A percentile compares a stretch with the other conserved stretches of the same genome.
Evolutionary conservation across 2,329 filamentous ascomycete genomes (phyloP).

Genomic region (Hypoxylon sp.): DNA sequence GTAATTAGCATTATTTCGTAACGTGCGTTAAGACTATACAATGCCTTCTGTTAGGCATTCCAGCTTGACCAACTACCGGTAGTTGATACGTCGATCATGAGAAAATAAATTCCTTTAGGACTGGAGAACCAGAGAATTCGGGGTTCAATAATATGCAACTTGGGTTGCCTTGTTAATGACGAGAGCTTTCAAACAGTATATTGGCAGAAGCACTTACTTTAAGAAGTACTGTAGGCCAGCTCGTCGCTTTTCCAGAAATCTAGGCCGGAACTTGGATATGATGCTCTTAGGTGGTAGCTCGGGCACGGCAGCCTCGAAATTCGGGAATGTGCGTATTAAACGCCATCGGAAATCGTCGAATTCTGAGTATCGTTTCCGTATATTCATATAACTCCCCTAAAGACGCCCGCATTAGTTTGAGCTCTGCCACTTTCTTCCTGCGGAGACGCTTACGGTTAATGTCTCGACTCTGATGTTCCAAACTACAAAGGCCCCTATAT

Average conservation of each 20-base stretch:
- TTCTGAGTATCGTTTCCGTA: constrained; percentile 86
- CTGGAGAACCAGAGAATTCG: constrained; percentile 90
- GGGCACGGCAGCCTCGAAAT: constrained; percentile 88
- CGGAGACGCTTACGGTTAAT: constrained; percentile 74
- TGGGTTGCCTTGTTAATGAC: constrained; percentile 35
- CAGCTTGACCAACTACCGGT: background rate
- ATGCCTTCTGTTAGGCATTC: constrained; percentile 15
- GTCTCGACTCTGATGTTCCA: constrained; percentile 94
- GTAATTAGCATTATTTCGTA: constrained; percentile 46
- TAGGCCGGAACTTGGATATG: constrained; percentile 84
- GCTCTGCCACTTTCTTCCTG: constrained; percentile 58
- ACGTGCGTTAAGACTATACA: constrained; percentile 28
- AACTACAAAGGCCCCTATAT: constrained; percentile 89
- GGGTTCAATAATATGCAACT: constrained; percentile 93
- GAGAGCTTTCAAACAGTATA: background rate
- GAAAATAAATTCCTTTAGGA: constrained; percentile 92
- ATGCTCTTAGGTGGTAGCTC: constrained; percentile 90
- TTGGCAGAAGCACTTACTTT: constrained; percentile 70
- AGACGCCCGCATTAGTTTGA: constrained; percentile 16
- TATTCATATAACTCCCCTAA: constrained; percentile 71
- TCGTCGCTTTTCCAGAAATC: constrained; percentile 86
- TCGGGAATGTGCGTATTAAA: constrained; percentile 83
- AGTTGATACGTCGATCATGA: constrained; percentile 53
- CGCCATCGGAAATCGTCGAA: constrained; percentile 84
- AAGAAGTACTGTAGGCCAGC: constrained; percentile 90